Evolutionary conservation across 1,284 basidiomycete genomes (phyloP), one percentile per base, ranked within the genome.

Genomic region (Ganoderma multipileum): DNA sequence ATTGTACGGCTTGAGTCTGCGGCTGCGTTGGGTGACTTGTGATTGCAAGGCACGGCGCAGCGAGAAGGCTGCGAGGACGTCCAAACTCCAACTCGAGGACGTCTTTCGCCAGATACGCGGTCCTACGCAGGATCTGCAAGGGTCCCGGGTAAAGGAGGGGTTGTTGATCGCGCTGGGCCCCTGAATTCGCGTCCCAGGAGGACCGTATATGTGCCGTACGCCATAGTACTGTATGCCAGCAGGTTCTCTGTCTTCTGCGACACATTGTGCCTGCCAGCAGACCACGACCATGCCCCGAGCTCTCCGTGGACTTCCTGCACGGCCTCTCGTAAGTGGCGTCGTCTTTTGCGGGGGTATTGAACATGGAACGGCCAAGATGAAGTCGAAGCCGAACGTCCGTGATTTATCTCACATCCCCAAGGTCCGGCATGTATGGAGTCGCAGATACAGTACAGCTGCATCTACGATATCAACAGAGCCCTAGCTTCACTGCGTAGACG

Each of bases 251-350:
- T 3, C 28, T 55, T 55, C 52, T 55, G 52, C 52, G 18, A 16
- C 28, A 23, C 33, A 38, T 16, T 36, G 18, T 66, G 63, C 52
- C 63, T 60, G 50, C 44, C 44, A 47, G 2, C 33, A 26, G 41
- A 36, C 42, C 50, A 44, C n/a, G 23, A 55, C 16, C 1, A 18
- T 18, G 16, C 16, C 38, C 42, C 26, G 50, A 28, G 39, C 14
- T 36, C 61, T 54, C 61, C 58, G 61, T 62, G 61, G 28, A 50
- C 4, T 11, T 62, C 20, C 61, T 23, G 3, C 36, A n/a, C 28
- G 23, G 30, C 52, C 52, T 44, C 38, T 61, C 59, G 39, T 18
- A 41, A 61, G 38, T 38, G 39, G 23, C 59, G 28, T 42, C 59
- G n/a, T 58, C 55, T 23, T 20, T 30, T n/a, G 30, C 33, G 55